Percentiles rank a stretch among this genome's conserved stretches.
Evolutionary conservation across 768 basidiomycete species (phyloP).

Genomic region (Boletus huronensis): DNA sequence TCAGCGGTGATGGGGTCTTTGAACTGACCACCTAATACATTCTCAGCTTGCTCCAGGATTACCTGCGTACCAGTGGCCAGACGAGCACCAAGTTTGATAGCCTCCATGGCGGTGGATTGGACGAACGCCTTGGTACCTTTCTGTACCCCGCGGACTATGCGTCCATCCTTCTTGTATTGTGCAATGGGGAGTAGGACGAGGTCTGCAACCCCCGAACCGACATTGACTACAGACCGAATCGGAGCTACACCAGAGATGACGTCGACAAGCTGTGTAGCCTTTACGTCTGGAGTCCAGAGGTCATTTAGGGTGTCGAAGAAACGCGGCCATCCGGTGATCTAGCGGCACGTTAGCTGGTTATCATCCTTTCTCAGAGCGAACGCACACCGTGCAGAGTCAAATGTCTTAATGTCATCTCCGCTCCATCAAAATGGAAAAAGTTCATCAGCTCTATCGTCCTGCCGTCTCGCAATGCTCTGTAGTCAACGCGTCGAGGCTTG

Average conservation of each 20-base stretch:
- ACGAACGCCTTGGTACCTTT: constrained; percentile 92
- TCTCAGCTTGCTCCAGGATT: constrained; percentile 93
- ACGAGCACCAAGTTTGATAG: constrained; percentile 89
- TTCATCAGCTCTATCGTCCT: constrained; percentile 98
- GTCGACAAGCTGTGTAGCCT: constrained; percentile 95
- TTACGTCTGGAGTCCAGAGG: constrained; percentile 98
- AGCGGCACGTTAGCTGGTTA: constrained; percentile 12
- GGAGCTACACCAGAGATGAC: constrained; percentile 96
- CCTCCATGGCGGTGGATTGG: constrained; percentile 92
- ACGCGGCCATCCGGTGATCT: constrained; percentile 93
- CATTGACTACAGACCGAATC: constrained; percentile 94
- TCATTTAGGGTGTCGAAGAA: constrained; percentile 93
- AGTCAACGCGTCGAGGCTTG: constrained; percentile 96
- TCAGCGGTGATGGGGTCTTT: constrained; percentile 63
- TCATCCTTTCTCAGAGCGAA: constrained; percentile 11
- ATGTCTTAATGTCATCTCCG: constrained; percentile 96
- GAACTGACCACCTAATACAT: constrained; percentile 79
- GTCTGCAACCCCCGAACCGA: constrained; percentile 95
- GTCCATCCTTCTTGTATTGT: constrained; percentile 96
- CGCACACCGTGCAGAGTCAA: constrained; percentile 88
- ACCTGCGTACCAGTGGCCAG: constrained; percentile 98
- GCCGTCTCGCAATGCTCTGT: constrained; percentile 84
- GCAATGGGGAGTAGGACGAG: constrained; percentile 93
- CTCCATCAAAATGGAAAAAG: constrained; percentile 99
- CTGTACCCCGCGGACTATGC: constrained; percentile 88